These are phyloP conservation scores for Simplicillium aogashimaense DNA, from an alignment of 2,329 filamentous ascomycete genomes.

Conservation along the genomic window DNA sequence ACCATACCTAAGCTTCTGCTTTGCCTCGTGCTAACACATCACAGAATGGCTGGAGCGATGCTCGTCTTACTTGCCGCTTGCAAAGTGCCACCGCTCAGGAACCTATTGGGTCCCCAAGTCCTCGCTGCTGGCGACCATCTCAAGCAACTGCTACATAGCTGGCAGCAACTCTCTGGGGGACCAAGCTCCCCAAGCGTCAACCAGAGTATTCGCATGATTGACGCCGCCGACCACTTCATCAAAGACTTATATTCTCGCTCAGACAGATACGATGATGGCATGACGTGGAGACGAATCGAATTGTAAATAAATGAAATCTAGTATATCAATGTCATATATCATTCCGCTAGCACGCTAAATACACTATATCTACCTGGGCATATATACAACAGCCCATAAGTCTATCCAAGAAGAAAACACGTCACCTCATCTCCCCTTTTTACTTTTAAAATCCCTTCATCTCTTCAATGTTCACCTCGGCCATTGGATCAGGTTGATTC, in stretches of 20 bases:
- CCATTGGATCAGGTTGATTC: background rate
- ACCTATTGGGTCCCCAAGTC: constrained; percentile 26
- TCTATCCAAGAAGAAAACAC: no score
- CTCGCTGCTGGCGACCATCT: constrained; percentile 30
- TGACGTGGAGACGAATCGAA: constrained; percentile 1
- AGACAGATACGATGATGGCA: background rate
- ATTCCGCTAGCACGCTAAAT: background rate
- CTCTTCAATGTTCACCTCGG: no score
- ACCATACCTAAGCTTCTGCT: no score
- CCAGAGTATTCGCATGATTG: constrained; percentile 34
- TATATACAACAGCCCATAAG: no score
- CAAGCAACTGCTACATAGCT: constrained; percentile 25
- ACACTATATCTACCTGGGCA: no score
- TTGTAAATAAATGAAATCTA: constrained; percentile 1
- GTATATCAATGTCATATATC: constrained; percentile 1
- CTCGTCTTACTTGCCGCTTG: constrained; percentile 35
- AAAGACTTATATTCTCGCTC: constrained; percentile 17
- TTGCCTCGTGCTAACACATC: background rate
- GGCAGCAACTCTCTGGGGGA: constrained; percentile 28
- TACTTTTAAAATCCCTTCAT: background rate
- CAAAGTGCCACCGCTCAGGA: constrained; percentile 24
- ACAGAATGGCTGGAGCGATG: constrained; percentile 38
- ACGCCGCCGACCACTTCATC: constrained; percentile 31
- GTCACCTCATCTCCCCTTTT: background rate
- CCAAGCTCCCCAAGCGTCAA: constrained; percentile 33